Evolutionary conservation across 139 green algal species (phyloP), one percentile per base, ranked within the genome.

Genomic region (Chlamydomonas schloesseri): DNA sequence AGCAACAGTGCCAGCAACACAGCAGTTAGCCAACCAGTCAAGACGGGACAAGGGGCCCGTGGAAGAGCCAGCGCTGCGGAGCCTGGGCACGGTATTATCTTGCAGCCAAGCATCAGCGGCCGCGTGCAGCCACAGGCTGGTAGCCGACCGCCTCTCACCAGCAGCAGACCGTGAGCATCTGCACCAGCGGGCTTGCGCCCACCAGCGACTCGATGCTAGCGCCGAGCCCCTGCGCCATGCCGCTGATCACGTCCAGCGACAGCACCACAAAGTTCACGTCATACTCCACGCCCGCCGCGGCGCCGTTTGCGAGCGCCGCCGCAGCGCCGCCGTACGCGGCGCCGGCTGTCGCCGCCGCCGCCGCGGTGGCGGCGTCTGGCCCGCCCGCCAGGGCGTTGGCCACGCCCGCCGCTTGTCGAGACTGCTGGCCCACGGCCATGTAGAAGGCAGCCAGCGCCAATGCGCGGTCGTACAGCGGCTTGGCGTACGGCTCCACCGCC

Each of bases 181-280:
- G 82, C 24, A 91, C 67, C 57, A 98, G 78, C 4, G 86, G 74
- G 29, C 89, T 93, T 29, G 87, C 71, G 0, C 57, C 93, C 18
- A 99, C 91, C 42, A 99, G 86, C 62, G 82, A 74, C 71, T 97
- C 96, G 1, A 96, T 88, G 50, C 67, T 83, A 28, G 92, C n/a
- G 18, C 93, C 91, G 71, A 99, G 89, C 13, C 84, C 95, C 85
- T 99, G 96, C 1, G 89, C 88, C 69, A 98, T 36, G 20, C 96
- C 95, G 9, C 90, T 92, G 64, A 99, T 69, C 26, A 98, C 53
- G 87, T 99, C 97, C 72, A 99, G 89, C 13, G 55, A 55, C 17
- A 72, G 37, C 26, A 81, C 62, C 17, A 93, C 34, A 36, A 88
- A 92, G 24, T 92, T 88, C 33, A 85, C 72, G 76, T 91, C 93